Evolutionary conservation across 2,329 filamentous ascomycete species (phyloP), one percentile per base, ranked within the genome.

Genomic region (Cladosporium cucumerinum): DNA sequence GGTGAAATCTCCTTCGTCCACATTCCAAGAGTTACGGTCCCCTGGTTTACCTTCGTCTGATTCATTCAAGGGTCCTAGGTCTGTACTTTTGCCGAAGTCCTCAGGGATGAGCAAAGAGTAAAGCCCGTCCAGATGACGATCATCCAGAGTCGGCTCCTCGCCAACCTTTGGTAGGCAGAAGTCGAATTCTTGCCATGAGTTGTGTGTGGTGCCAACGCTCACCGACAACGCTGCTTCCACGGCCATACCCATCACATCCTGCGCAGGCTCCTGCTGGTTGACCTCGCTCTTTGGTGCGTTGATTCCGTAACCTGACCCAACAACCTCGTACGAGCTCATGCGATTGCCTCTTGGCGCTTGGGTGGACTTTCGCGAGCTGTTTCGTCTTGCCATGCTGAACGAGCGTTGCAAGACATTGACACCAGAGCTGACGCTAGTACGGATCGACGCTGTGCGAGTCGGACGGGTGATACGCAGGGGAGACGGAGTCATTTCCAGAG

Each of bases 241-340:
- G 11, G n/a, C 57, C 30, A n/a, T 28, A 14, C 25, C 55, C n/a
- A 34, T 25, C 11, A 46, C 39, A 21, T 54, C 63, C 16, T 21
- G 30, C 2, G 25, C 21, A 32, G 48, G 10, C 21, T 43, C 30
- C 12, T 54, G 48, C 39, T 46, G 39, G n/a, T 8, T 12, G 3
- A 4, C 0, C 5, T 46, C 39, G 8, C 7, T 12, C 49, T 52
- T 39, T 6, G 4, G 52, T 14, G 28, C 52, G 30, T 75, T 78
- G 32, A 78, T 78, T 14, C 76, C 77, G 55, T 78, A 78, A 1
- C 76, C 76, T 30, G 77, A 75, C 1, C 79, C 72, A 10, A 79
- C 65, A 30, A 77, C 78, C 51, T 80, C 76, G 63, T 73, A 78
- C 3, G 73, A 68, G 30, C 71, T 69, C 8, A 70, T 61, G 14